Base-by-base conservation (phyloP, 305 asterid genomes). In the Stenogyne calaminthoides region DNA sequence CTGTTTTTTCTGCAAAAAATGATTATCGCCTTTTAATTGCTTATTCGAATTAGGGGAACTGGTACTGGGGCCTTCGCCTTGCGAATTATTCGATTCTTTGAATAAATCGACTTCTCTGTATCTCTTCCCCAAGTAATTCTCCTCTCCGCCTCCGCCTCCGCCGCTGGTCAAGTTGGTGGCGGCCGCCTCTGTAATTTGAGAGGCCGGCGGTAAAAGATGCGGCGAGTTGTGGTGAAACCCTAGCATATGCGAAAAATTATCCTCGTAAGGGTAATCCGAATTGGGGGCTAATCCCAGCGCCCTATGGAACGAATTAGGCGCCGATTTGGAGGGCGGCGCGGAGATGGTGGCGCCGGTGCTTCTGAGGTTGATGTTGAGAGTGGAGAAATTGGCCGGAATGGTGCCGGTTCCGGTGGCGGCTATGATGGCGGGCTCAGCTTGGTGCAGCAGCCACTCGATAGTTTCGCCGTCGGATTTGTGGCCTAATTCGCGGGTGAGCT, bases 321-420 rank as follows among this genome's bases (percentile, higher is more conserved):
- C 59, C 34, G 60, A 20, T 10, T 20, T 55, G 3, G 58, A 52
- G 4, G 58, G 27, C 27, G 58, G 58, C 1, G 58, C 58, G 27
- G 96, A 88, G 87, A 88, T 77, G 73, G 88, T 87, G 0, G 95
- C 84, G 2, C 91, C 92, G 0, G 92, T 84, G 78, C 92, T 85
- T 0, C 96, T 89, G 34, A 90, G 82, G 0, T 89, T 85, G 3
- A 90, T 80, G 64, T 88, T 90, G 2, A 90, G 84, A 0, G 96
- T 85, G 1, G 96, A 83, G 76, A 87, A 88, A 74, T 90, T 90
- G 4, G 96, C 96, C 0, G 96, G 96, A 40, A 90, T 88, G 12
- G 96, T 90, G 36, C 96, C 96, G 6, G 96, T 90, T 0, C 96
- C 96, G 0, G 96, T 90, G 68, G 96, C 92, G 9, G 96, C 91